Evolutionary conservation across 2,329 filamentous ascomycete genomes (phyloP).

Genomic region (Alternaria ethzedia): DNA sequence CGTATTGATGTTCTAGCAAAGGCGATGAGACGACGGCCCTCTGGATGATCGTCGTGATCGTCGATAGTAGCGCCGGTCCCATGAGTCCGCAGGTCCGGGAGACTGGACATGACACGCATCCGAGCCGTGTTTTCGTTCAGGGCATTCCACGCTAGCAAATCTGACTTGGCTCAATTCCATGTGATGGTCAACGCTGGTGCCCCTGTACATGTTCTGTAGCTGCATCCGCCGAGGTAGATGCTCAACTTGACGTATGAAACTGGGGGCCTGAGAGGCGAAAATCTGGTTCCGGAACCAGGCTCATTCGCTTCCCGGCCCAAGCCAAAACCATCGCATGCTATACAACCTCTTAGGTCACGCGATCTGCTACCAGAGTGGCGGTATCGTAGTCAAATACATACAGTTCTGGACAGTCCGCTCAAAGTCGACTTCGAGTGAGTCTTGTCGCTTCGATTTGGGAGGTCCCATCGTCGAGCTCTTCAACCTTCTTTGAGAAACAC

Average conservation of each 20-base stretch:
- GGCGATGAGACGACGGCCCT: neutral
- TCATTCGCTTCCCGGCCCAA: neutral
- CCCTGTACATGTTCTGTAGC: neutral
- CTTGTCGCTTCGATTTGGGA: neutral
- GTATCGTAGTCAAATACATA: slow-evolving; percentile 10
- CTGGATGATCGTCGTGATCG: neutral
- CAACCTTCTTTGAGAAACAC: neutral
- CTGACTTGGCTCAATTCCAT: neutral
- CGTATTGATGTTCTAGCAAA: neutral
- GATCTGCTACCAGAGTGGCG: neutral
- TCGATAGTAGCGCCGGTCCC: neutral
- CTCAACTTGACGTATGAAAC: neutral
- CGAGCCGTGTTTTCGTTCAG: neutral
- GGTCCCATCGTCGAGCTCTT: neutral
- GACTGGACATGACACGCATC: neutral
- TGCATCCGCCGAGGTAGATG: neutral
- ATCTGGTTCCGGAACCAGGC: neutral
- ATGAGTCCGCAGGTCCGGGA: neutral
- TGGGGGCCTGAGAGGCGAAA: neutral
- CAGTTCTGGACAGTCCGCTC: slow-evolving; percentile 8
- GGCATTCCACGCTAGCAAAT: neutral
- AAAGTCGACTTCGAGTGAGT: neutral
- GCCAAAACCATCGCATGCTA: neutral
- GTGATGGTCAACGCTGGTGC: neutral
- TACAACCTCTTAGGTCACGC: neutral